Conservation (phyloP, 129 eudicot species). For the Escallonia rubra region DNA sequence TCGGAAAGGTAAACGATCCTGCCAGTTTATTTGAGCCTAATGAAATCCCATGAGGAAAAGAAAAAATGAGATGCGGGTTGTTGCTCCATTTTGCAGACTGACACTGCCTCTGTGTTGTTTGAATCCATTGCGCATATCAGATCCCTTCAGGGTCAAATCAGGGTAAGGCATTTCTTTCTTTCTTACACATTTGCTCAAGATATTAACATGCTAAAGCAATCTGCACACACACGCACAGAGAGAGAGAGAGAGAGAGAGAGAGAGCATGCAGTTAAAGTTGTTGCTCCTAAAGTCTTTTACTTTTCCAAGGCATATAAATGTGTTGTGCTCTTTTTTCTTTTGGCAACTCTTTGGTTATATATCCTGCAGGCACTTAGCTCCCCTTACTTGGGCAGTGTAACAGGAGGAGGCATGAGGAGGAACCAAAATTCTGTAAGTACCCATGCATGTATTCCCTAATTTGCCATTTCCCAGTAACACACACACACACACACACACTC, state of each 20-base stretch:
- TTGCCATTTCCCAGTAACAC: conserved; percentile 37
- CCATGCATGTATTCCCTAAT: conserved; percentile 15
- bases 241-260: too few relatives aligned
- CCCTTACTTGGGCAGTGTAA: conserved; percentile 65
- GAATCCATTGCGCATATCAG: conserved; percentile 89
- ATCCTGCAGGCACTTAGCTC: conserved; percentile 65
- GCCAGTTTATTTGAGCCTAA: not conserved
- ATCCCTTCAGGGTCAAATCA: conserved; percentile 90
- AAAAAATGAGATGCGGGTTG: conserved; percentile 14
- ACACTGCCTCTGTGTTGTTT: conserved; percentile 92
- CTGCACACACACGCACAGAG: not conserved
- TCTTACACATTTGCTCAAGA: too few relatives aligned
- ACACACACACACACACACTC: conserved; percentile 7
- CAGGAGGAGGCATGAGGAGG: conserved; percentile 47
- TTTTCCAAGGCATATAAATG: not conserved
- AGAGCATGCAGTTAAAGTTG: conserved; percentile 47
- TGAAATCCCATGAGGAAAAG: not conserved
- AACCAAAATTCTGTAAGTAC: conserved; percentile 79
- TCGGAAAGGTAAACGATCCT: conserved; percentile 71
- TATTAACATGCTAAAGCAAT: too few relatives aligned
- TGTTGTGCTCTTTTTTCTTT: not conserved
- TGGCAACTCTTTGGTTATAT: not conserved
- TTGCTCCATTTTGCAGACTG: conserved; percentile 90
- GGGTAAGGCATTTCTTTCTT: conserved; percentile 39
- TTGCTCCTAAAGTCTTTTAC: conserved; percentile 28